Percentiles rank a stretch among this genome's conserved stretches.
These are phyloP conservation scores for Zygotorulaspora sp. DNA, from an alignment of 805 yeast genomes.

Conservation along the genomic window DNA sequence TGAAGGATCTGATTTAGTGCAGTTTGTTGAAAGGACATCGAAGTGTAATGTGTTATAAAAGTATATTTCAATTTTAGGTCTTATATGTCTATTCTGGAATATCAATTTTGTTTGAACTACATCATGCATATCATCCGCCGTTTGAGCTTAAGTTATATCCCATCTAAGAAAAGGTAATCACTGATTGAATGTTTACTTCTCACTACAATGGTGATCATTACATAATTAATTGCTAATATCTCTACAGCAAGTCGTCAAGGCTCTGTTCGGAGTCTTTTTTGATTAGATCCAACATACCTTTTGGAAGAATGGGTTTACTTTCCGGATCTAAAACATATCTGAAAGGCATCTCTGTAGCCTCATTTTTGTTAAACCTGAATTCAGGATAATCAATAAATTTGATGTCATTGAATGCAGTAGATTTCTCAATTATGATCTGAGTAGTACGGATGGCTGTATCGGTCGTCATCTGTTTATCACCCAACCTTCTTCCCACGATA, in stretches of 20 bases:
- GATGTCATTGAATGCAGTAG: constrained; percentile 61
- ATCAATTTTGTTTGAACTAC: too few relatives aligned
- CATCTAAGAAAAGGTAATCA: too few relatives aligned
- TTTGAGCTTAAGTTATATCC: too few relatives aligned
- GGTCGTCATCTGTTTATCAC: constrained; percentile 91
- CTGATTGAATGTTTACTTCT: too few relatives aligned
- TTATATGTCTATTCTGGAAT: too few relatives aligned
- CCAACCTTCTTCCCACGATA: constrained; percentile 81
- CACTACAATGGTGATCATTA: too few relatives aligned
- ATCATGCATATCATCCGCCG: too few relatives aligned
- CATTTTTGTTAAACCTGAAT: constrained; percentile 78
- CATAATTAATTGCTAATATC: too few relatives aligned
- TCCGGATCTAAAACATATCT: constrained; percentile 67
- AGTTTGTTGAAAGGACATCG: too few relatives aligned
- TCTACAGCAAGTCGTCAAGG: constrained; percentile 54
- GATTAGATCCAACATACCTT: constrained; percentile 85
- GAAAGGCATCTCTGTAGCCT: constrained; percentile 97
- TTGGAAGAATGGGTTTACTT: constrained; percentile 79
- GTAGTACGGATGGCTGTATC: constrained; percentile 96
- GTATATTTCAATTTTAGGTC: too few relatives aligned
- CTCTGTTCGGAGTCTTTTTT: constrained; percentile 81
- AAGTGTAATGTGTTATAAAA: too few relatives aligned
- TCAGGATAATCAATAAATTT: constrained; percentile 91
- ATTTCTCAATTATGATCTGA: constrained; percentile 63
- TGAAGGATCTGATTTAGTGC: too few relatives aligned